phyloP scores from a whole-genome alignment of 305 asterid species.

The Fraxinus platypoda region DNA sequence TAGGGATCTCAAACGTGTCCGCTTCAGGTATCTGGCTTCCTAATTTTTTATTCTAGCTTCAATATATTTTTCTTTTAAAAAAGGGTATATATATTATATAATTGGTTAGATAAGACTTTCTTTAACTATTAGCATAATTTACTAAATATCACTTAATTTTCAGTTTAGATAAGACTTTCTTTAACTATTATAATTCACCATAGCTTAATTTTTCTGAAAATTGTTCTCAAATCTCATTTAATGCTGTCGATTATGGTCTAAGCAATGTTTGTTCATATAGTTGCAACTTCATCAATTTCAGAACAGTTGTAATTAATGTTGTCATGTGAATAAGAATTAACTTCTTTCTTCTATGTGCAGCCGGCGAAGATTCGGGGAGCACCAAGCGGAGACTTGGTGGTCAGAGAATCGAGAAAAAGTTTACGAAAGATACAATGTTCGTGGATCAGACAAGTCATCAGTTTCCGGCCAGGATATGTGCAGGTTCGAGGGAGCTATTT shows the following conservation, averaged over 20 bases:
- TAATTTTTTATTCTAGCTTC: background rate
- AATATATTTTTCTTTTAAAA: background rate
- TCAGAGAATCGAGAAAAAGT: conserved; percentile 93
- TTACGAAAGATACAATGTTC: conserved; percentile 78
- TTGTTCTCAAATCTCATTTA: background rate
- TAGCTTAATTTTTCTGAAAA: background rate
- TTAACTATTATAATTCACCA: background rate
- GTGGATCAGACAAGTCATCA: conserved; percentile 85
- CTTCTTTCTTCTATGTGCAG: conserved; percentile 37
- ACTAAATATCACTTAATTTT: background rate
- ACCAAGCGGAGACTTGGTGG: conserved; percentile 99
- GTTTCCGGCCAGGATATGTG: conserved; percentile 64
- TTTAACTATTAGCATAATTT: background rate
- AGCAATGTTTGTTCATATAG: background rate
- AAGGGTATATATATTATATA: background rate
- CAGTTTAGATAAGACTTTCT: background rate
- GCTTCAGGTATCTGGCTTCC: conserved; percentile 71
- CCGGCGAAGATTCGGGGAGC: conserved; percentile 97
- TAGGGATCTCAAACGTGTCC: conserved; percentile 94
- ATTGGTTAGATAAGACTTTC: background rate
- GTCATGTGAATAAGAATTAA: background rate
- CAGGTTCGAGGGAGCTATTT: conserved; percentile 67
- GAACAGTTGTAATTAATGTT: background rate
- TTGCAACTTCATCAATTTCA: background rate
- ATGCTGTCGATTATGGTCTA: background rate